phyloP scores from a whole-genome alignment of 2,329 filamentous ascomycete species.

The Drechslerella coelobrocha region DNA sequence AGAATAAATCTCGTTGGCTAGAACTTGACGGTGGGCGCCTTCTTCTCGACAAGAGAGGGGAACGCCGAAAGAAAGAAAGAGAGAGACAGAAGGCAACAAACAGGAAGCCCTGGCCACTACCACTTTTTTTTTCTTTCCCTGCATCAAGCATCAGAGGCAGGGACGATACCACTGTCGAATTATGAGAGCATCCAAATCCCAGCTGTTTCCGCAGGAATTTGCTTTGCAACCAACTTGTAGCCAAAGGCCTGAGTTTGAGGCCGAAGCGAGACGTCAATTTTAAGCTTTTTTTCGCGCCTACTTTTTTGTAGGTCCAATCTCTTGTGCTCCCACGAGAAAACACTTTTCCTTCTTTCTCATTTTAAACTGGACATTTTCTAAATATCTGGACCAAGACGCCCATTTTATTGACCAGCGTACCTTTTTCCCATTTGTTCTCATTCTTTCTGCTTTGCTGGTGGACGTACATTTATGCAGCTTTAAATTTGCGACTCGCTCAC shows the following conservation, averaged over 20 bases:
- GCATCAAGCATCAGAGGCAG: slow-evolving; percentile 2
- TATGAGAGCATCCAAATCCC: slow-evolving; percentile 43
- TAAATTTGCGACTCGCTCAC: slow-evolving; percentile 20
- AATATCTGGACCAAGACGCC: slow-evolving; percentile 19
- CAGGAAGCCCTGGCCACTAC: neutral
- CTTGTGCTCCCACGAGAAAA: slow-evolving; percentile 1
- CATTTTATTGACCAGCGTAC: slow-evolving; percentile 11
- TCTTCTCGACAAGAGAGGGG: slow-evolving; percentile 8
- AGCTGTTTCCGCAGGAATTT: slow-evolving; percentile 41
- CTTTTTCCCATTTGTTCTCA: slow-evolving; percentile 23
- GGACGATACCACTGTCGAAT: slow-evolving; percentile 20
- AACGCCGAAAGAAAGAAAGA: slow-evolving; percentile 33
- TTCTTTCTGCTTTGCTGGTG: slow-evolving; percentile 21
- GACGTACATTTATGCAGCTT: slow-evolving; percentile 30
- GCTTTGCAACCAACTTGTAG: slow-evolving; percentile 31
- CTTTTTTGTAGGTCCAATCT: slow-evolving; percentile 22
- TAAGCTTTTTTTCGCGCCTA: slow-evolving; percentile 48
- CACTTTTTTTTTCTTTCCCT: slow-evolving; percentile 14
- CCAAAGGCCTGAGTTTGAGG: slow-evolving; percentile 39
- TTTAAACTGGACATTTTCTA: slow-evolving; percentile 9
- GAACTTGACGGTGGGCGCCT: slow-evolving; percentile 27
- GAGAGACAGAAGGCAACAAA: slow-evolving; percentile 24
- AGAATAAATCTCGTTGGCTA: slow-evolving; percentile 41
- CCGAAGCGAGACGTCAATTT: slow-evolving; percentile 52
- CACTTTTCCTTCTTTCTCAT: slow-evolving; percentile 2